These are phyloP conservation scores for Magnusiomyces tetraspermus DNA, from an alignment of 1,139 yeast genomes.

Conservation along the genomic window DNA sequence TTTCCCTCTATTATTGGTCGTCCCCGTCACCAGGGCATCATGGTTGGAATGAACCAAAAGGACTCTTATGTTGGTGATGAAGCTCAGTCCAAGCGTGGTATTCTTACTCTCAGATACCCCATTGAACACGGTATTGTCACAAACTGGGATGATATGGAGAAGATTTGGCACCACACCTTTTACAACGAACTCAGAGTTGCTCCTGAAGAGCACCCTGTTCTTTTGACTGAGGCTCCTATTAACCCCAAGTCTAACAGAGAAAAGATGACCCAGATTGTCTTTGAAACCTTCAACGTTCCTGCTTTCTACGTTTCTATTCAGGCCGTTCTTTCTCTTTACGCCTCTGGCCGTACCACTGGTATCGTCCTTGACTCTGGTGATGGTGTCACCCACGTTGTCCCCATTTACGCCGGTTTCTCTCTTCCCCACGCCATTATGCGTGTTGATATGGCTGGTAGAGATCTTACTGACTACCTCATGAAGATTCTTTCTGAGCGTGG, in stretches of 20 bases:
- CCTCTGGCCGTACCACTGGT: constrained; percentile 99
- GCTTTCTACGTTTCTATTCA: constrained; percentile 98
- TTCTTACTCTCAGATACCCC: constrained; percentile 95
- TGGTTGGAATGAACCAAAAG: constrained; percentile 99
- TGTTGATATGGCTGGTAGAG: constrained; percentile 99
- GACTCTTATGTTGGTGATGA: constrained; percentile 99
- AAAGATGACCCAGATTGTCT: constrained; percentile 98
- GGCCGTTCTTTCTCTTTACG: constrained; percentile 95
- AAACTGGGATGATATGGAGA: constrained; percentile 99
- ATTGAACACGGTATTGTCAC: constrained; percentile 99
- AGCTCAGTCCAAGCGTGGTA: constrained; percentile 99
- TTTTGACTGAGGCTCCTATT: constrained; percentile 98
- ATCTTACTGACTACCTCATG: constrained; percentile 97
- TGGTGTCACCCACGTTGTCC: constrained; percentile 99
- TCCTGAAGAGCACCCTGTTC: constrained; percentile 97
- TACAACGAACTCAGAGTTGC: constrained; percentile 98
- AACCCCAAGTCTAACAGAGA: constrained; percentile 99
- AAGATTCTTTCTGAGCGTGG: constrained; percentile 98
- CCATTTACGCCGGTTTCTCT: constrained; percentile 99
- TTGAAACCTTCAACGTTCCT: constrained; percentile 98
- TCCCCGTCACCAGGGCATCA: constrained; percentile 99
- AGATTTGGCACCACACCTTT: constrained; percentile 98
- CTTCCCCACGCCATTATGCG: constrained; percentile 98
- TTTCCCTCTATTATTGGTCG: constrained; percentile 99
- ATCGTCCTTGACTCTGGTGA: constrained; percentile 99